Base-by-base conservation (phyloP, 2,329 filamentous ascomycete species). In the Sarocladium strictum region DNA sequence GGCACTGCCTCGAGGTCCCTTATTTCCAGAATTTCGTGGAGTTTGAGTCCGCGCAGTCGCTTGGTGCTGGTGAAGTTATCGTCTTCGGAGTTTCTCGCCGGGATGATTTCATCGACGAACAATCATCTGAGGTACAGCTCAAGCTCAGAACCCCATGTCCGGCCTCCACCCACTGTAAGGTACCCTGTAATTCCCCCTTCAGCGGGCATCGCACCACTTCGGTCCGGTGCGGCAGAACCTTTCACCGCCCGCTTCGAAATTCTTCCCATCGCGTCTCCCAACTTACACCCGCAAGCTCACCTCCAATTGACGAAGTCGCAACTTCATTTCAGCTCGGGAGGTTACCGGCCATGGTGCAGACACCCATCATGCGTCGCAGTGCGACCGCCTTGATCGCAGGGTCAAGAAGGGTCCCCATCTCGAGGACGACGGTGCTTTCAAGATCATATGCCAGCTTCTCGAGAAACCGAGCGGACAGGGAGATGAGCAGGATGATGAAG, bases 401-500 rank as follows among this genome's bases (percentile, higher is more conserved):
- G n/a, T 51, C 47, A 14, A 32, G 27, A 23, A 33, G 27, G 23
- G 27, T 29, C 7, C 7, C 17, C 7, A 19, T 35, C 10, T 17
- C 47, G 6, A 49, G 24, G 29, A 24, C 24, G 6, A 21, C 24
- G 12, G 47, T 17, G 12, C 21, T 49, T 27, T 51, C 47, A 35
- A 51, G 29, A 35, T 11, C 27, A 21, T 51, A 51, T 21, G 47
- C 47, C 27, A 35, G 47, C 17, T 51, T 51, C 47, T 51, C 47
- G 10, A 51, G 29, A 15, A 32, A 35, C 6, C 21, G n/a, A 23
- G 47, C 19, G 23, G 47, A 51, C 11, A 23, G 47, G n/a, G 47
- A 51, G 47, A 51, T 35, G 26, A 27, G 47, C 27, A 51, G 19
- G 47, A 51, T 51, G 47, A 51, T 51, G 47, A 51, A 51, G 47